Base-by-base conservation (phyloP, 805 yeast species). In the Tetrapisispora taiwanensis region DNA sequence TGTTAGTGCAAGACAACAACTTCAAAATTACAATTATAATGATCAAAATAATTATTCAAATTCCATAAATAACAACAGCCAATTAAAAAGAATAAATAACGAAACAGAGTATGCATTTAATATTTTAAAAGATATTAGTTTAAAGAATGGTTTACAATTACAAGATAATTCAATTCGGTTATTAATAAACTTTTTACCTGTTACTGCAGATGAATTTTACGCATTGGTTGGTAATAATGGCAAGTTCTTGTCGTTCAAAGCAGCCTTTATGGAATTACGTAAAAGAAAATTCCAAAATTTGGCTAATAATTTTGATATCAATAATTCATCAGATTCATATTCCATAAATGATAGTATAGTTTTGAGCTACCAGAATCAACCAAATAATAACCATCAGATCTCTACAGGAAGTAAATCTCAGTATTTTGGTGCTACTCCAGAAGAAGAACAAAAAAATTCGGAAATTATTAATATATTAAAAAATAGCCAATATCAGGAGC, bases 101-200 rank as follows among this genome's bases (percentile, higher is more conserved):
- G 55, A 54, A 7, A 17, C 59, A 3, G 50, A 52, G 0, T 46
- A 39, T 40, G 61, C 65, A 1, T 58, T 53, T 38, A 52, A 53
- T n/a, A 48, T 39, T 32, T 41, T 60, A 35, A 53, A 51, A 39
- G 58, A 54, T 28, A 43, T 51, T 12, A 57, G 62, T 1, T 31
- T 47, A 17, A 46, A 46, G 17, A 30, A 50, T 2, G 60, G 58
- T 3, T 47, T 52, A 43, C 41, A 52, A 33, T 39, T 52, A 48
- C 53, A 65, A 0, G 64, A 60, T 43, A 37, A 41, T 9, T 36
- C 56, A 3, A 36, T 62, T 12, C 54, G 47, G 43, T 55, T 53
- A 37, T 44, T 58, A 3, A 62, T 65, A 1, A 49, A 48, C 15
- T 36, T 45, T 12, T 39, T 62, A 14, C 66, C 66, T 2, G 44